phyloP scores from a whole-genome alignment of 441 rosid genomes.

The Gossypium aridum region DNA sequence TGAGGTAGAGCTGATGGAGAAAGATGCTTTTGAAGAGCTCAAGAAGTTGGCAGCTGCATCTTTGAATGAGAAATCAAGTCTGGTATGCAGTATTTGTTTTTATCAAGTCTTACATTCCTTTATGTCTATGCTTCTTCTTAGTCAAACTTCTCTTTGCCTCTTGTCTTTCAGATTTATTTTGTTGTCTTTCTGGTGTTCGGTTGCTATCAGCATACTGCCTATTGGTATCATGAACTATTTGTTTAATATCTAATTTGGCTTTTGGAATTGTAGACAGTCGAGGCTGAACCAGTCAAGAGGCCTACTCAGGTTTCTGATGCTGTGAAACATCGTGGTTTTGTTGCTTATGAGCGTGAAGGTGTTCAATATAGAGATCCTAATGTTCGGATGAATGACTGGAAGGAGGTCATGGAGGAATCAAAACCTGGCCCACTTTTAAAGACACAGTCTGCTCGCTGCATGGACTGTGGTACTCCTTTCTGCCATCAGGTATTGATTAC shows the following conservation, averaged over 20 bases:
- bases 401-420: conserved; percentile 86
- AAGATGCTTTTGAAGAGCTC: conserved; percentile 89
- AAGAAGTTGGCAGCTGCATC: conserved; percentile 80
- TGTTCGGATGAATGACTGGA: conserved; percentile 85
- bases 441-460: conserved; percentile 99
- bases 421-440: conserved; percentile 80
- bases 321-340: conserved; percentile 79
- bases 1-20: conserved; percentile 48
- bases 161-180: neutral
- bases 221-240: neutral
- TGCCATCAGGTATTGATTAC: conserved; percentile 79
- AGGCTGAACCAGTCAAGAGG: conserved; percentile 40
- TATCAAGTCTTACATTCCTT: neutral
- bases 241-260: conserved; percentile 7
- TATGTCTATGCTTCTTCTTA: neutral
- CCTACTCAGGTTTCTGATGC: conserved; percentile 68
- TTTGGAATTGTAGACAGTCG: conserved; percentile 31
- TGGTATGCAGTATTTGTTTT: conserved; percentile 27
- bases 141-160: neutral
- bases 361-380: conserved; percentile 89
- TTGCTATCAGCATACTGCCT: neutral
- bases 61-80: conserved; percentile 33
- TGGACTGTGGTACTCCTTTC: conserved; percentile 99
- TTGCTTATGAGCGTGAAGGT: conserved; percentile 93
- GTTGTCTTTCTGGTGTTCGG: neutral